Base-by-base conservation (phyloP, 129 eudicot species). In the Centella asiatica region DNA sequence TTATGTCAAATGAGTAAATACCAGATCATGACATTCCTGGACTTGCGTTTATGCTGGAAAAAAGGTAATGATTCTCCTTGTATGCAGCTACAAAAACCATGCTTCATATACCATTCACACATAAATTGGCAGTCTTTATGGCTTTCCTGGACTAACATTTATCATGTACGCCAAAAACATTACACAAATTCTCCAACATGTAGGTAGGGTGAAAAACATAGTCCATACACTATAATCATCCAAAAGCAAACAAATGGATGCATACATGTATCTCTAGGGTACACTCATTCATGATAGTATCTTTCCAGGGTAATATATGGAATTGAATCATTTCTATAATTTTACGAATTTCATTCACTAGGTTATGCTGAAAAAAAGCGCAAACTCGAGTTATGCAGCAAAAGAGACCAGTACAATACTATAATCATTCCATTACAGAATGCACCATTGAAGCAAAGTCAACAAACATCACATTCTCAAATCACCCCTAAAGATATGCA, bases 401-500 rank as follows among this genome's bases (percentile, higher is more conserved):
- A 44, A 44, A 44, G 47, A 44, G 3, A 44, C 42, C 31, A 56
- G 18, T 31, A 26, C 17, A 29, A 55, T 17, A 55, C 40, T 28
- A 36, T 19, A 15, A 31, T 6, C 40, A 56, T 56, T 22, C 25
- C 62, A 56, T n/a, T 1, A 5, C 3, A 62, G n/a, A 26, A 22
- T 62, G 40, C 67, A 62, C 4, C n/a, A 62, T 40, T 45, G 5
- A 63, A 19, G 68, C 51, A 7, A 27, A 62, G 29, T 19, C 29
- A 20, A 12, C 36, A 20, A 36, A 33, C 54, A 33, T 29, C 32
- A 14, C 40, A 64, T 64, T 45, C 34, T 44, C 54, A 12, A 52
- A n/a, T 27, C 27, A 44, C 23, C 40, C 51, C 32, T 7, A 45
- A 49, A 48, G 45, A 64, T 13, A 32, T 9, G 44, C 31, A 64